A percentile compares a stretch with the other conserved stretches of the same genome.
phyloP scores from a whole-genome alignment of 768 basidiomycete genomes.

The Pulveroboletus sp. region DNA sequence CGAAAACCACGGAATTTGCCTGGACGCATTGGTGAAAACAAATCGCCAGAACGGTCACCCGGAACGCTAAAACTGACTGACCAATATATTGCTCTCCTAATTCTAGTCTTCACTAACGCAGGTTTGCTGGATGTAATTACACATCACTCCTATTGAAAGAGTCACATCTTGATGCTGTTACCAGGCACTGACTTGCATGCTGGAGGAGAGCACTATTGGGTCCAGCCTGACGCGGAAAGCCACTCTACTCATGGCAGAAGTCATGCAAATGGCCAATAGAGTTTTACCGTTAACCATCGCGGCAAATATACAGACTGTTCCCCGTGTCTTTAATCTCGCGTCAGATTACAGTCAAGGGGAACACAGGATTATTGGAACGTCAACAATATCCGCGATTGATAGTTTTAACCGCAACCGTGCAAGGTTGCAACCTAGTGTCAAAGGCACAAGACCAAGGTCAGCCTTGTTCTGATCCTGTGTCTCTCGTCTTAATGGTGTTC shows the following conservation, averaged over 20 bases:
- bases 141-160: background rate
- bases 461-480: slow-evolving; percentile 5
- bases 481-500: background rate
- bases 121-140: slow-evolving; percentile 79
- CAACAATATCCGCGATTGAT: slow-evolving; percentile 83
- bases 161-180: slow-evolving; percentile 1
- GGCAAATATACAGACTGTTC: slow-evolving; percentile 82
- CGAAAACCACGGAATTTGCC: slow-evolving; percentile 45
- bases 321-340: slow-evolving; percentile 80
- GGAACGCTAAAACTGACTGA: slow-evolving; percentile 79
- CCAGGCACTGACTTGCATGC: slow-evolving; percentile 79
- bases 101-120: slow-evolving; percentile 79
- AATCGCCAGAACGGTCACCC: slow-evolving; percentile 43
- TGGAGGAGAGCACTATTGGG: slow-evolving; percentile 73
- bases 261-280: slow-evolving; percentile 83
- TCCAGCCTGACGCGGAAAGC: slow-evolving; percentile 83
- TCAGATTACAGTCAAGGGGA: slow-evolving; percentile 74
- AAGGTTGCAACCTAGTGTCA: slow-evolving; percentile 58
- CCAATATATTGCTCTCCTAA: slow-evolving; percentile 84
- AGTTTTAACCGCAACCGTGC: slow-evolving; percentile 88
- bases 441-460: slow-evolving; percentile 62
- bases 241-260: slow-evolving; percentile 84
- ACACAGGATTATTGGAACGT: slow-evolving; percentile 76
- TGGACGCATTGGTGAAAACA: slow-evolving; percentile 29
- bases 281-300: slow-evolving; percentile 80